Conservation (phyloP, 768 basidiomycete genomes). For the Podaxis mareebaensis region DNA sequence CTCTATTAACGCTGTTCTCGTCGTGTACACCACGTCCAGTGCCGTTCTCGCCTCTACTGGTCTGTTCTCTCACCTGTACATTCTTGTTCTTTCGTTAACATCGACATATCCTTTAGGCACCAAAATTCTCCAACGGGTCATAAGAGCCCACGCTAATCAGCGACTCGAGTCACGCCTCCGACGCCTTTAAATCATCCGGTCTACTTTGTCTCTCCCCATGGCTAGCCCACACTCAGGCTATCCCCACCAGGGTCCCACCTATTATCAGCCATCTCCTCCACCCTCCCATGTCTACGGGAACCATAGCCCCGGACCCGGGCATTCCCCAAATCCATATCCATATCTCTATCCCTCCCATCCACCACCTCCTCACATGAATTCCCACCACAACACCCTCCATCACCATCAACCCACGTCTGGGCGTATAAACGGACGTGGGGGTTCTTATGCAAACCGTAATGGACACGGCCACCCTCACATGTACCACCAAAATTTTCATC, state of each 20-base stretch:
- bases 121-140: not conserved
- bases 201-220: slow-evolving; percentile 12
- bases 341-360: slow-evolving; percentile 32
- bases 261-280: slow-evolving; percentile 23
- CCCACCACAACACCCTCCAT: slow-evolving; percentile 29
- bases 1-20: too few species aligned
- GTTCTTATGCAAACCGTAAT: slow-evolving; percentile 38
- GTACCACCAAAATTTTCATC: slow-evolving; percentile 27
- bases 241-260: slow-evolving; percentile 26
- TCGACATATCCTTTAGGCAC: not conserved
- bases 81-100: slow-evolving; percentile 2
- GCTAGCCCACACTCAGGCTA: slow-evolving; percentile 24
- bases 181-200: not conserved
- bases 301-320: slow-evolving; percentile 35
- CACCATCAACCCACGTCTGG: slow-evolving; percentile 33
- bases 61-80: not conserved
- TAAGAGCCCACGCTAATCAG: not conserved
- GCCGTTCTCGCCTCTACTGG: not conserved
- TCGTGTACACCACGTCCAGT: not conserved
- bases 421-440: slow-evolving; percentile 33
- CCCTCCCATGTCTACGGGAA: slow-evolving; percentile 35
- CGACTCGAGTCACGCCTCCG: not conserved
- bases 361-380: slow-evolving; percentile 40
- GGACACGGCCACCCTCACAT: slow-evolving; percentile 34
- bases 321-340: slow-evolving; percentile 22